Evolutionary conservation across 441 rosid species (phyloP), one percentile per base, ranked within the genome.

Genomic region (Euphorbia corollata): DNA sequence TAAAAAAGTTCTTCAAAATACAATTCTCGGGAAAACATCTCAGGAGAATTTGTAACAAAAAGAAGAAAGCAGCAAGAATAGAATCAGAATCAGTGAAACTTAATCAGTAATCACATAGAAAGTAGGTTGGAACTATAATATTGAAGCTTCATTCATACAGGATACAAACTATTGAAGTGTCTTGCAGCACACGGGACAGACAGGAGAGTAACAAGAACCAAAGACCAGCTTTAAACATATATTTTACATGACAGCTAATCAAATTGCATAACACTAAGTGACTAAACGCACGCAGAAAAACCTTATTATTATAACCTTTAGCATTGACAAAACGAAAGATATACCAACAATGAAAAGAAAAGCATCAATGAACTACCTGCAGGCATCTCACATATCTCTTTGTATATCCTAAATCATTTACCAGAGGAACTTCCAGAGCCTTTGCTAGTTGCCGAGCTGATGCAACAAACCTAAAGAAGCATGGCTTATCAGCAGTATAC

Each of bases 401-500:
- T 11, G 99, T 92, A 72, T 95, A 95, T 54, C 99, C 99, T 67
- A 95, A 86, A 85, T 95, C 99, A 82, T 95, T 95, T 58, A 95
- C 98, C 71, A 90, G 75, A 8, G 97, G 99, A 70, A 95, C 97
- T 81, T 95, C 98, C 73, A 95, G 82, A 68, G 97, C 90, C 79
- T 95, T 95, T 58, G 97, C 97, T 76, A 95, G 83, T 84, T 95
- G 99, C 75, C 97, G 92, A 67, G 99, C 97, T 39, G 97, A 88
- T 57, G 92, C 81, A 74, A 92, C 90, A 87, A 95, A 95, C 91
- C 99, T 95, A 64, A 16, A 77, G 45, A 68, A 71, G 36, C 57
- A 69, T 55, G 77, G 45, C 51, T 48, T 38, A 72, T 69, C 55
- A 77, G 72, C 69, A 66, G 59, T 62, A 60, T 67, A 56, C 15